Evolutionary conservation across 352 stramenopile genomes (phyloP), one percentile per base, ranked within the genome.

Genomic region (Lagenidium giganteum): DNA sequence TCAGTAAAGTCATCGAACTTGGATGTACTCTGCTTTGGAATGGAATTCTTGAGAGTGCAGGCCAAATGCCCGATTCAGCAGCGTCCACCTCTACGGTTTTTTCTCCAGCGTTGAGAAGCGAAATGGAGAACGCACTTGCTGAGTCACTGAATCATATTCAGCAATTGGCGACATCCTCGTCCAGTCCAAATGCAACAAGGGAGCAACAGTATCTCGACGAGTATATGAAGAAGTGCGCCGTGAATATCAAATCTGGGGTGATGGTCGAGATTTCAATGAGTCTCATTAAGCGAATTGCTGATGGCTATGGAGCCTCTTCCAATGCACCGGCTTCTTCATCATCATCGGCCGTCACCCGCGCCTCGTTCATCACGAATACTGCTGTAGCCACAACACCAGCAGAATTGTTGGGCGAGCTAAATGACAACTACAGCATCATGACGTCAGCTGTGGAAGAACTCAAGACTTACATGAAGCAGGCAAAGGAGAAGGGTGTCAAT

Each of bases 11-110:
- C 18, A 72, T 88, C 22, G 70, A 41, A 8, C 46, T 93, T 29
- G 80, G 77, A 17, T 79, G 81, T 13, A 89, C 69, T n/a, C 43
- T 93, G 14, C 70, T 89, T 35, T 92, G 80, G 80, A 90, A 84
- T 57, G 75, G 61, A 8, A 71, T 85, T 20, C 52, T 80, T 43
- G 39, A 74, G 59, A 54, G 38, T 20, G 50, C 78, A 44, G 28
- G n/a, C n/a, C n/a, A n/a, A n/a, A n/a, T n/a, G n/a, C n/a, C n/a
- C n/a, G n/a, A n/a, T 56, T 31, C 42, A 61, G 18, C n/a, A 37
- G 23, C 16, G 5, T 36, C 17, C 52, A 50, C 8, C 47, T 20
- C 17, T 18, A 49, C 40, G 11, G 22, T 12, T 18, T 14, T 20
- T 8, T 34, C 42, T 8, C 5, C 34, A n/a, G 18, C 33, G 16